Conservation (phyloP, 257 asterid genomes). For the Solanum sparsipilum region DNA sequence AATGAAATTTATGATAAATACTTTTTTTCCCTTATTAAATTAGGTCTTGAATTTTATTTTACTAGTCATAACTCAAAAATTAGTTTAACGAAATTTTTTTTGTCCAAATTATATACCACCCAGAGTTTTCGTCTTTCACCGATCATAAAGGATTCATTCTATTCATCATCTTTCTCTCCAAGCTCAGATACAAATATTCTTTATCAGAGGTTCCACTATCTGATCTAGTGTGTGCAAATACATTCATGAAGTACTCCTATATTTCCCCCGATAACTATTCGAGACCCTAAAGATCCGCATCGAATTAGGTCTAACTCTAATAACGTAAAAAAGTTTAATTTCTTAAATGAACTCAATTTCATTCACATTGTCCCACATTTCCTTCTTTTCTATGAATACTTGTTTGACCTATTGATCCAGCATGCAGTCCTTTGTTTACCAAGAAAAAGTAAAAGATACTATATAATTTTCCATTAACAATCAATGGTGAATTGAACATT, state of each 20-base stretch:
- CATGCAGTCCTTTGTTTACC: not conserved
- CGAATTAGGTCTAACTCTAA: not conserved
- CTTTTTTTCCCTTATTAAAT: too few species aligned
- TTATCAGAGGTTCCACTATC: not conserved
- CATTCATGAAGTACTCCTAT: not conserved
- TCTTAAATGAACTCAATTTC: not conserved
- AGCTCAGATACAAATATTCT: too few species aligned
- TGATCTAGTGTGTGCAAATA: too few species aligned
- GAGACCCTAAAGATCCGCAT: not conserved
- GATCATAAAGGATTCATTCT: not conserved
- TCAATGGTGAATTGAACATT: not conserved
- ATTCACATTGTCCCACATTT: not conserved
- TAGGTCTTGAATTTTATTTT: too few species aligned
- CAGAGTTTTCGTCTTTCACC: not conserved
- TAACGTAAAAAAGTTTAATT: not conserved
- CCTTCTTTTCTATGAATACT: not conserved
- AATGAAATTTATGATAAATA: too few species aligned
- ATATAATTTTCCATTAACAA: not conserved
- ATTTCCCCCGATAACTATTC: not conserved
- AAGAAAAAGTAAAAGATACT: not conserved
- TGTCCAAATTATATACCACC: not conserved
- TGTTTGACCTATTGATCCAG: not conserved
- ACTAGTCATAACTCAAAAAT: not conserved
- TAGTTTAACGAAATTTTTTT: not conserved
- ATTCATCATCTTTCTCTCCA: not conserved